Percentiles rank a stretch among this genome's conserved stretches.
Evolutionary conservation across 495 filamentous ascomycete genomes (phyloP).

Genomic region (Corynascus novoguineensis): DNA sequence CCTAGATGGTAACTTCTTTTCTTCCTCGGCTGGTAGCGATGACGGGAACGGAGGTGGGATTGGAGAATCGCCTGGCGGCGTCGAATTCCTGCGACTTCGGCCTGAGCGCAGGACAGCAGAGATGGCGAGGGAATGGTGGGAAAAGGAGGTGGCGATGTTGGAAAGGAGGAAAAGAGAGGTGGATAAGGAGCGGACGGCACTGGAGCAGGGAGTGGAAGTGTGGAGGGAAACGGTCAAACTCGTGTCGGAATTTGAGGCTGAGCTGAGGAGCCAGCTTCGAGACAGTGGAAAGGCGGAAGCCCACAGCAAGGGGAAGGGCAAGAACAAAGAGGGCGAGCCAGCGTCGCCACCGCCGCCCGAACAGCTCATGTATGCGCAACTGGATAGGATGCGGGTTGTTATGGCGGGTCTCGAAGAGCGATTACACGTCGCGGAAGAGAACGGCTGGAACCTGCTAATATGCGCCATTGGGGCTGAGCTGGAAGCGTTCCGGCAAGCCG

Average conservation of each 20-base stretch:
- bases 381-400: slow-evolving; percentile 52
- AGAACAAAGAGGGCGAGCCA: background rate
- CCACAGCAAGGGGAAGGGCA: slow-evolving; percentile 23
- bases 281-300: slow-evolving; percentile 10
- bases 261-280: slow-evolving; percentile 53
- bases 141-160: slow-evolving; percentile 54
- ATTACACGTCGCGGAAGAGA: slow-evolving; percentile 55
- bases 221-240: slow-evolving; percentile 68
- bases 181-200: slow-evolving; percentile 62
- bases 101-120: slow-evolving; percentile 65
- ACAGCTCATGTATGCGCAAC: slow-evolving; percentile 39
- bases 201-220: slow-evolving; percentile 76
- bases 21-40: slow-evolving; percentile 19
- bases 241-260: slow-evolving; percentile 63
- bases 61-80: slow-evolving; percentile 22
- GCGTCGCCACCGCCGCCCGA: slow-evolving; percentile 20
- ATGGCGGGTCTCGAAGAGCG: slow-evolving; percentile 55
- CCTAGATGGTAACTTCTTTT: slow-evolving; percentile 37
- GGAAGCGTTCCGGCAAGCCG: slow-evolving; percentile 71
- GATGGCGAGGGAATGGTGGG: slow-evolving; percentile 75
- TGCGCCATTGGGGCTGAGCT: slow-evolving; percentile 86
- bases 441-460: slow-evolving; percentile 81
- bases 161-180: slow-evolving; percentile 54
- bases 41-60: slow-evolving; percentile 21
- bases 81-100: slow-evolving; percentile 53